A percentile compares a stretch with the other conserved stretches of the same genome.
phyloP scores from a whole-genome alignment of 1,139 yeast genomes.

The Suhomyces guaymorum region DNA sequence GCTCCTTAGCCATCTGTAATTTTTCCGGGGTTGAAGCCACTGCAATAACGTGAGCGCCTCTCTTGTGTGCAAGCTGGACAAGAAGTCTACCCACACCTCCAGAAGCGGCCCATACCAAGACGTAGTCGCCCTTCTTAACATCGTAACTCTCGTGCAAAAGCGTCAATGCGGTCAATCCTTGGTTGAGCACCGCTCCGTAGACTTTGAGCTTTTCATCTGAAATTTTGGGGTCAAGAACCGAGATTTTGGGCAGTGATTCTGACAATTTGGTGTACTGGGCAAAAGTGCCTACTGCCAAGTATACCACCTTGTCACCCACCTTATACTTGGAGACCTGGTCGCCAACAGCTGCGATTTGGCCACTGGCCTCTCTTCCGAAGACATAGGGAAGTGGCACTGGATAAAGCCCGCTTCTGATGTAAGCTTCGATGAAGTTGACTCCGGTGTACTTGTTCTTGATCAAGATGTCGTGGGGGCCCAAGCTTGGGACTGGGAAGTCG shows the following conservation, averaged over 20 bases:
- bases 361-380: conserved; percentile 86
- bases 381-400: conserved; percentile 58
- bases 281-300: conserved; percentile 52
- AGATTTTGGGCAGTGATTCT: conserved; percentile 30
- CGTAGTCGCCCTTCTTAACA: conserved; percentile 66
- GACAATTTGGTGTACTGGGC: conserved; percentile 67
- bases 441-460: conserved; percentile 77
- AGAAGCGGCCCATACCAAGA: conserved; percentile 88
- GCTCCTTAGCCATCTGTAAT: conserved; percentile 54
- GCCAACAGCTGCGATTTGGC: conserved; percentile 71
- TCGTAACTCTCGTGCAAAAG: conserved; percentile 64
- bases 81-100: conserved; percentile 85
- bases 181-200: conserved; percentile 64
- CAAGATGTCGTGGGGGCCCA: conserved; percentile 57
- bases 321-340: conserved; percentile 51
- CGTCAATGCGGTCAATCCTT: conserved; percentile 78
- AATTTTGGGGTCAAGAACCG: conserved; percentile 51
- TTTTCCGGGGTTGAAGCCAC: conserved; percentile 76
- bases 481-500: conserved; percentile 59
- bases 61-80: conserved; percentile 57
- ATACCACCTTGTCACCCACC: conserved; percentile 76
- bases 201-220: conserved; percentile 49
- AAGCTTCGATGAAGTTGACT: conserved; percentile 77
- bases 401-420: conserved; percentile 78
- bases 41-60: conserved; percentile 83